Percentiles rank a stretch among this genome's conserved stretches.
Evolutionary conservation across 768 basidiomycete species (phyloP).

Genomic region (Lactifluus piperatus): DNA sequence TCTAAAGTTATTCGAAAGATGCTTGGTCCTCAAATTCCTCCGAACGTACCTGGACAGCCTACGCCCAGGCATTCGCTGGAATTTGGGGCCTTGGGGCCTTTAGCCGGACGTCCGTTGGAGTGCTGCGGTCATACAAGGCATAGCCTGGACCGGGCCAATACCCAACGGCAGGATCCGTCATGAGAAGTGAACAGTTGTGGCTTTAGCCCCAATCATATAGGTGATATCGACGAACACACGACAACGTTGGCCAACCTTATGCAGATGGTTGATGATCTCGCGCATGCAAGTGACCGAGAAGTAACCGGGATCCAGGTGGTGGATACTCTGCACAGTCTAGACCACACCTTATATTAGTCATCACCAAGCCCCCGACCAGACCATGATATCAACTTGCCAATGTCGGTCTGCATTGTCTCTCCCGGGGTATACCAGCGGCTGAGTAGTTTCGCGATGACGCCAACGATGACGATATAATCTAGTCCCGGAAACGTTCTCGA

Average conservation of each 20-base stretch:
- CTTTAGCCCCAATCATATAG: neutral
- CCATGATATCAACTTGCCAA: constrained; percentile 32
- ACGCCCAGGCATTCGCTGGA: constrained; percentile 48
- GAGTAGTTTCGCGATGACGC: constrained; percentile 56
- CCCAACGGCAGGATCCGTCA: constrained; percentile 67
- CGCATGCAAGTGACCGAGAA: constrained; percentile 56
- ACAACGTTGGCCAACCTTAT: constrained; percentile 48
- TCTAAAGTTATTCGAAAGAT: neutral
- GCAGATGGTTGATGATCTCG: constrained; percentile 57
- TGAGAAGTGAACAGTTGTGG: constrained; percentile 39
- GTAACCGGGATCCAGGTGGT: constrained; percentile 59
- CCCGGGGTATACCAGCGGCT: constrained; percentile 52
- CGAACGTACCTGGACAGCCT: constrained; percentile 51
- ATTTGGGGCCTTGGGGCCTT: constrained; percentile 53
- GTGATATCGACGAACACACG: constrained; percentile 29
- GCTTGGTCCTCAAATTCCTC: neutral
- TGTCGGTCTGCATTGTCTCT: constrained; percentile 78
- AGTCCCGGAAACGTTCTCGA: neutral
- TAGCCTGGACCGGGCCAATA: constrained; percentile 41
- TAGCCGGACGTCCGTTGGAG: constrained; percentile 45
- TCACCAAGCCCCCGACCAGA: neutral
- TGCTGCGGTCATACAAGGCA: constrained; percentile 46
- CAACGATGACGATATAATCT: constrained; percentile 57
- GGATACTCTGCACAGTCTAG: constrained; percentile 64
- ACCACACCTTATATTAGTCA: neutral